These are phyloP conservation scores for Sclerotinia trifoliorum DNA, from an alignment of 2,329 filamentous ascomycete genomes.

Conservation along the genomic window DNA sequence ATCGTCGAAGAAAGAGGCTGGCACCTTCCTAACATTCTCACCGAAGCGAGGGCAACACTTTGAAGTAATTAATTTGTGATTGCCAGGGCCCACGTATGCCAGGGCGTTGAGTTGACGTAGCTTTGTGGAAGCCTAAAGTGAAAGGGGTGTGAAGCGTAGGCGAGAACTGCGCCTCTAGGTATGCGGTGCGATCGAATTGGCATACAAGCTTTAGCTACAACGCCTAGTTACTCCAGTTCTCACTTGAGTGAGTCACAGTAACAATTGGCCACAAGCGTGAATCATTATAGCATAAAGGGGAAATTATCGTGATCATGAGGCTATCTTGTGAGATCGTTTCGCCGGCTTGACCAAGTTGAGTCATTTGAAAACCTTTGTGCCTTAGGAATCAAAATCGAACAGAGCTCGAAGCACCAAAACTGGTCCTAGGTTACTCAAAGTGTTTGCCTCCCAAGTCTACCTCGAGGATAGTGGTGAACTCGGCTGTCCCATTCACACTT, in stretches of 20 bases:
- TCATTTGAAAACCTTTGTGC: background rate
- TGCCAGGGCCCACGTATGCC: background rate
- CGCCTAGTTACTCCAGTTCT: background rate
- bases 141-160: conserved; percentile 15
- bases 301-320: conserved; percentile 16
- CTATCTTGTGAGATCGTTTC: background rate
- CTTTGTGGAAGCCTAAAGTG: conserved; percentile 17
- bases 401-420: background rate
- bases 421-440: background rate
- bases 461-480: background rate
- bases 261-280: conserved; percentile 17
- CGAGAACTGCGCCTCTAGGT: conserved; percentile 2
- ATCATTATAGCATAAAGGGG: background rate
- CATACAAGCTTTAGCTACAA: background rate
- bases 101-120: conserved; percentile 4
- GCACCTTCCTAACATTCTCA: background rate
- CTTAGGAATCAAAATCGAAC: background rate
- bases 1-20: background rate
- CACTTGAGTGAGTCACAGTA: background rate
- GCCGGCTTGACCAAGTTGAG: background rate
- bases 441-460: conserved; percentile 4
- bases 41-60: background rate
- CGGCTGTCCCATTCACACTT: background rate
- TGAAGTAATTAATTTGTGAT: background rate
- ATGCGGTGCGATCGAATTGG: background rate